phyloP scores from a whole-genome alignment of 2,329 filamentous ascomycete genomes.

The Zymoseptoria crescenta region DNA sequence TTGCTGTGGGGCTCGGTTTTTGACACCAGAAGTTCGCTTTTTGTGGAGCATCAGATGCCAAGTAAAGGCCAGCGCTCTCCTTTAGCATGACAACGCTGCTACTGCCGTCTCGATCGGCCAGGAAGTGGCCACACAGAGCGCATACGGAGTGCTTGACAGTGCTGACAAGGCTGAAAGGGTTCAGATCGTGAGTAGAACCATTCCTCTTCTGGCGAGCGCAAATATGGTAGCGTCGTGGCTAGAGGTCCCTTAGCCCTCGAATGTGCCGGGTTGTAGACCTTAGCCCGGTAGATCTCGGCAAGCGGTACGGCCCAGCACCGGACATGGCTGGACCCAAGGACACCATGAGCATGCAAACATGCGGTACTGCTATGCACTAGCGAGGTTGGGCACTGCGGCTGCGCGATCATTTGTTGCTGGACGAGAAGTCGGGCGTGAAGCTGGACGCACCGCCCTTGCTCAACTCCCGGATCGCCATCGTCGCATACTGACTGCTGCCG shows the following conservation, averaged over 20 bases:
- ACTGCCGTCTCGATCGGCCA: neutral
- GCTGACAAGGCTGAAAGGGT: neutral
- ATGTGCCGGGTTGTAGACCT: neutral
- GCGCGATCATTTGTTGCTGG: slow-evolving; percentile 6
- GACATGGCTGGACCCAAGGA: too few relatives aligned
- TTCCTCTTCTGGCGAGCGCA: neutral
- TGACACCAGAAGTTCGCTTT: neutral
- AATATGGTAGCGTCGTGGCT: neutral
- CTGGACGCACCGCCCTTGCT: slow-evolving; percentile 59
- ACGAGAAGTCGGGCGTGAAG: slow-evolving; percentile 56
- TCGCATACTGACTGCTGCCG: slow-evolving; percentile 74
- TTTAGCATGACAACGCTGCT: neutral
- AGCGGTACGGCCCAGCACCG: too few relatives aligned
- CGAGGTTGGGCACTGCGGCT: neutral
- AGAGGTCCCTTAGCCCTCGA: neutral
- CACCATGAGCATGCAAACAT: too few relatives aligned
- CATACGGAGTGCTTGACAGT: neutral
- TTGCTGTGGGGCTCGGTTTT: neutral
- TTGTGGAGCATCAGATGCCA: neutral
- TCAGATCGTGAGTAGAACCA: neutral
- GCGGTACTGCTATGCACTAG: too few relatives aligned
- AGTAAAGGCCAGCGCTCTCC: neutral
- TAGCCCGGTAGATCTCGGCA: too few relatives aligned
- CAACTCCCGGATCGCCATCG: slow-evolving; percentile 71
- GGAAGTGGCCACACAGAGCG: neutral